A percentile compares a stretch with the other conserved stretches of the same genome.
Conservation (phyloP, 2,329 filamentous ascomycete genomes). For the Beauveria bassiana region DNA sequence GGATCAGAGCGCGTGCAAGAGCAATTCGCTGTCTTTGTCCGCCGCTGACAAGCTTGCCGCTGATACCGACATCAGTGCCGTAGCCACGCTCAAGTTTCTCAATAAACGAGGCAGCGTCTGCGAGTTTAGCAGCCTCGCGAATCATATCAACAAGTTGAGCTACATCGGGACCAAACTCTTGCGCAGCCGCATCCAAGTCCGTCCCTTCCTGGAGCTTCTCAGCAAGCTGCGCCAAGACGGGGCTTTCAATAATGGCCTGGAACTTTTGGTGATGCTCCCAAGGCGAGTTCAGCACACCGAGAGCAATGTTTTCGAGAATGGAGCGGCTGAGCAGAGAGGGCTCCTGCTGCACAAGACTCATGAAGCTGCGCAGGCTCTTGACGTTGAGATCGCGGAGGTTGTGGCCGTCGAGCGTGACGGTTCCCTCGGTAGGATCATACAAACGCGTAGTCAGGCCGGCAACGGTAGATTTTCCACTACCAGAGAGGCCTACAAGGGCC, state of each 20-base stretch:
- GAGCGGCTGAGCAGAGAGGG: conserved; percentile 37
- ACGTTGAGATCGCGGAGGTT: conserved; percentile 42
- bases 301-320: conserved; percentile 43
- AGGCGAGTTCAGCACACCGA: conserved; percentile 39
- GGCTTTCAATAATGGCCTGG: conserved; percentile 38
- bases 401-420: conserved; percentile 39
- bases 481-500: conserved; percentile 51
- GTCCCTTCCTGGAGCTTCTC: conserved; percentile 42
- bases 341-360: conserved; percentile 39
- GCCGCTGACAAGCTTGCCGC: conserved; percentile 48
- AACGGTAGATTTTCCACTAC: conserved; percentile 50
- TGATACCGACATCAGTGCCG: conserved; percentile 43
- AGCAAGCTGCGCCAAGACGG: conserved; percentile 42
- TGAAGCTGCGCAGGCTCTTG: conserved; percentile 30
- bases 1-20: conserved; percentile 49
- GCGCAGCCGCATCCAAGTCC: conserved; percentile 36
- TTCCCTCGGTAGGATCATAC: conserved; percentile 46
- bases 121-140: conserved; percentile 44
- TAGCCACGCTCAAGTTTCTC: conserved; percentile 45
- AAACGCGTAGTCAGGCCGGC: conserved; percentile 48
- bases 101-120: conserved; percentile 52
- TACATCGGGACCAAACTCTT: conserved; percentile 34
- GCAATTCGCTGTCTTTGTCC: conserved; percentile 55
- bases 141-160: conserved; percentile 45
- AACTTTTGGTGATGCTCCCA: conserved; percentile 32